Base-by-base conservation (phyloP, 2,329 filamentous ascomycete genomes). In the Paraphaeosphaeria sporulosa region DNA sequence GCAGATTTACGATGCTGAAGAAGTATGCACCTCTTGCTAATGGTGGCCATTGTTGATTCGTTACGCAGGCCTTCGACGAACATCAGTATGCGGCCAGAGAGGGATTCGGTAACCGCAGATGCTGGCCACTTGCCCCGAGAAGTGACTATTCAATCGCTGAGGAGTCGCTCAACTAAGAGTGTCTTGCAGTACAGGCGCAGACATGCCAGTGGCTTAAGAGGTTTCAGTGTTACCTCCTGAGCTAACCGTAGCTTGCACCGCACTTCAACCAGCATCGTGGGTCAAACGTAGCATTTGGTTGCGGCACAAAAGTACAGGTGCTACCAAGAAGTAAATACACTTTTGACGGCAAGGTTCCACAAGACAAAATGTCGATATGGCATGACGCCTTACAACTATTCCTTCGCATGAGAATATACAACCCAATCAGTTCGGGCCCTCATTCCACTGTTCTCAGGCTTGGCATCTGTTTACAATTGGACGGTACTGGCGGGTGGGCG, bases 51-150 rank as follows among this genome's bases (percentile, higher is more conserved):
- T 17, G 12, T 30, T 46, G 13, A 55, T 17, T 40, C 8, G 19
- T 34, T 21, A 5, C 19, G 15, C 15, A 46, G 52, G 42, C 52
- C 13, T 36, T 47, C 6, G 42, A 36, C 19, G 13, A 36, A 30
- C 1, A 17, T 0, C 7, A 36, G 4, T 25, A 46, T 42, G 27
- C 32, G 15, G 27, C 27, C 5, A 43, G 13, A 44, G 38, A 54
- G 47, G 17, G 12, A 34, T 8, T 21, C 4, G 34, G 34, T 13
- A 9, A 50, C n/a, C 7, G 17, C 30, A 50, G 47, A 21, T 54
- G 23, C 25, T 54, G 50, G 50, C 50, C 50, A n/a, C 47, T 50
- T n/a, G 5, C 30, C 19, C 47, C 27, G 2, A 50, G 30, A n/a
- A 32, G 17, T 21, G 19, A 34, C 30, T 32, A 12, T n/a, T 4